phyloP scores from a whole-genome alignment of 768 basidiomycete species.

The Boletus pseudopeckii region DNA sequence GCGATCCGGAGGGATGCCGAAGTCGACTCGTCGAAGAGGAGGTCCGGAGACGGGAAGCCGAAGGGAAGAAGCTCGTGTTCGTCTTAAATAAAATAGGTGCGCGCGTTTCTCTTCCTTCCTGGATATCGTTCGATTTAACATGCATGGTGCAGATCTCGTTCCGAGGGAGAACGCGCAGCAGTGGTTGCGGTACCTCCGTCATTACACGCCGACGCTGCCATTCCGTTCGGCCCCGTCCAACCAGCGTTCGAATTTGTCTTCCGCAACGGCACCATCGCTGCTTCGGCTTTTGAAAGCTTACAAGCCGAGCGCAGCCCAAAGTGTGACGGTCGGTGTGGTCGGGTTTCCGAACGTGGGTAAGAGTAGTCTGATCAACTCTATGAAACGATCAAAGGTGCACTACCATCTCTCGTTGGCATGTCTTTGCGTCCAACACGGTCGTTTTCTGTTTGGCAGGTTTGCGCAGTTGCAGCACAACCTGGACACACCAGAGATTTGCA shows the following conservation, averaged over 20 bases:
- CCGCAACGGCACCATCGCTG: slow-evolving; percentile 70
- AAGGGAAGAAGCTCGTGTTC: slow-evolving; percentile 90
- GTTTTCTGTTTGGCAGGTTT: slow-evolving; percentile 49
- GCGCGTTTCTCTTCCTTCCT: slow-evolving; percentile 18
- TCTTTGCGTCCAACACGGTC: neutral
- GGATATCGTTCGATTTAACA: neutral
- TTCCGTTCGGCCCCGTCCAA: slow-evolving; percentile 80
- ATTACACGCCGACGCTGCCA: slow-evolving; percentile 88
- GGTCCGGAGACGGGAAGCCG: slow-evolving; percentile 75
- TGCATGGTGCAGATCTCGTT: slow-evolving; percentile 64
- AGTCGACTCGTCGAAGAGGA: slow-evolving; percentile 94
- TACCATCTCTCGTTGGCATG: neutral
- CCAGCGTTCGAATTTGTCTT: slow-evolving; percentile 78
- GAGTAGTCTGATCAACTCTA: slow-evolving; percentile 88
- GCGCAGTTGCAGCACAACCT: slow-evolving; percentile 90
- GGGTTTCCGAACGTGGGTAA: slow-evolving; percentile 99
- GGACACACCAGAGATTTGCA: slow-evolving; percentile 93
- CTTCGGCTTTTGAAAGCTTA: slow-evolving; percentile 82
- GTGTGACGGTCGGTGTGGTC: slow-evolving; percentile 85
- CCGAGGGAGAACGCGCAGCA: slow-evolving; percentile 82
- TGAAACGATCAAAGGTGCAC: slow-evolving; percentile 76
- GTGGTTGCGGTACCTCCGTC: slow-evolving; percentile 90
- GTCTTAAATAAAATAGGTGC: slow-evolving; percentile 96
- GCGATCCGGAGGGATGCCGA: slow-evolving; percentile 92
- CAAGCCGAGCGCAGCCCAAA: slow-evolving; percentile 60